Percentiles rank a stretch among this genome's conserved stretches.
phyloP scores from a whole-genome alignment of 2,329 filamentous ascomycete species.

The Fusarium siculi region DNA sequence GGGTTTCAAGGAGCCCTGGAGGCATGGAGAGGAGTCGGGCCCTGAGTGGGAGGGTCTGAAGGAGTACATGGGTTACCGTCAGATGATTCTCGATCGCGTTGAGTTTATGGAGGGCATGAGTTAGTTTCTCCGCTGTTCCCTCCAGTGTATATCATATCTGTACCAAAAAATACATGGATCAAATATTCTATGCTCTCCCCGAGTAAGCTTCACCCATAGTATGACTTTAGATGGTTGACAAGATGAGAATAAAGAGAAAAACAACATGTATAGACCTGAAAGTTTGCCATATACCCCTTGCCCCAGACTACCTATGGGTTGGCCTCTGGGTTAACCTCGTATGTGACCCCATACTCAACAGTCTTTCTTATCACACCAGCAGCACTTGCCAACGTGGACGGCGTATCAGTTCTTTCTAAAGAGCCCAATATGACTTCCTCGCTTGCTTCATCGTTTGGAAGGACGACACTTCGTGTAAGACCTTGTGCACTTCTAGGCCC shows the following conservation, averaged over 20 bases:
- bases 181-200: neutral
- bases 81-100: conserved; percentile 90
- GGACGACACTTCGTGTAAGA: conserved; percentile 43
- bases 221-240: neutral
- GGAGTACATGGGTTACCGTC: conserved; percentile 83
- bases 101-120: conserved; percentile 93
- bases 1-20: conserved; percentile 86
- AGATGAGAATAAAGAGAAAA: neutral
- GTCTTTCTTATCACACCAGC: conserved; percentile 50
- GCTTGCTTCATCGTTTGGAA: conserved; percentile 45
- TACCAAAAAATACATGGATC: conserved; percentile 18
- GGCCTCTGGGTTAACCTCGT: conserved; percentile 38
- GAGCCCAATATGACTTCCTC: conserved; percentile 50
- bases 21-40: conserved; percentile 89
- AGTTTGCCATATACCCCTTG: neutral
- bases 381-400: conserved; percentile 20
- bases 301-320: neutral
- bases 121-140: conserved; percentile 21
- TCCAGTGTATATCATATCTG: conserved; percentile 33
- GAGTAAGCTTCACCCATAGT: neutral
- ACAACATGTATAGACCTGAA: neutral
- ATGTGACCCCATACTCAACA: conserved; percentile 50
- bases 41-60: conserved; percentile 87
- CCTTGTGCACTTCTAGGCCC: conserved; percentile 46
- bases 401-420: conserved; percentile 18